phyloP scores from a whole-genome alignment of 257 asterid genomes.

The Jacaranda copaia region DNA sequence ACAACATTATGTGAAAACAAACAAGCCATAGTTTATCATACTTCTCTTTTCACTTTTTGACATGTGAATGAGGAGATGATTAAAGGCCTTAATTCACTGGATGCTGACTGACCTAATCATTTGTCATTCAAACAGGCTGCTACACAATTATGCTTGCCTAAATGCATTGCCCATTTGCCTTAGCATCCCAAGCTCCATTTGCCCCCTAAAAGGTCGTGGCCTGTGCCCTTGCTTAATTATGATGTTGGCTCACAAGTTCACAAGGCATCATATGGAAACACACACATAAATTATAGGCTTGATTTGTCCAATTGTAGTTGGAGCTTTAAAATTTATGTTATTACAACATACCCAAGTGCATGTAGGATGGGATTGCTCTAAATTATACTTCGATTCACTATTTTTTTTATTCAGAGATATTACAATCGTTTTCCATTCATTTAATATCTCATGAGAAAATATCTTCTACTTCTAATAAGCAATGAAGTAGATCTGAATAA shows the following conservation, averaged over 20 bases:
- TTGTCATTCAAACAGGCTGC: constrained; percentile 19
- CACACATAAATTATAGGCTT: not conserved
- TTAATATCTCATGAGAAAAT: too few relatives aligned
- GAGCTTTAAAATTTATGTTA: too few relatives aligned
- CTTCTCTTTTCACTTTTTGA: not conserved
- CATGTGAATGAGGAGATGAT: not conserved
- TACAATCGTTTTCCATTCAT: too few relatives aligned
- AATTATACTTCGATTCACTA: too few relatives aligned
- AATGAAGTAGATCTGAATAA: too few relatives aligned
- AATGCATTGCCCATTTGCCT: constrained; percentile 30
- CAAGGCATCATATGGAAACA: not conserved
- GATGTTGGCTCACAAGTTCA: constrained; percentile 28
- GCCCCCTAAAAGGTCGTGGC: constrained; percentile 17
- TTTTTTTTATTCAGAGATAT: too few relatives aligned
- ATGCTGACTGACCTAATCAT: constrained; percentile 34
- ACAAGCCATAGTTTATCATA: too few relatives aligned
- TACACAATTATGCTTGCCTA: constrained; percentile 11
- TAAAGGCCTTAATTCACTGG: constrained; percentile 26
- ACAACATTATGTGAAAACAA: too few relatives aligned
- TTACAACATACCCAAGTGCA: too few relatives aligned
- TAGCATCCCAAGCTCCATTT: constrained; percentile 11
- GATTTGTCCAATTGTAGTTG: too few relatives aligned
- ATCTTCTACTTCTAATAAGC: too few relatives aligned
- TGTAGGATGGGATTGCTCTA: too few relatives aligned
- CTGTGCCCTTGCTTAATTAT: constrained; percentile 19